A percentile compares a stretch with the other conserved stretches of the same genome.
Evolutionary conservation across 1,284 basidiomycete genomes (phyloP).

Genomic region (Gomphus bonarii): DNA sequence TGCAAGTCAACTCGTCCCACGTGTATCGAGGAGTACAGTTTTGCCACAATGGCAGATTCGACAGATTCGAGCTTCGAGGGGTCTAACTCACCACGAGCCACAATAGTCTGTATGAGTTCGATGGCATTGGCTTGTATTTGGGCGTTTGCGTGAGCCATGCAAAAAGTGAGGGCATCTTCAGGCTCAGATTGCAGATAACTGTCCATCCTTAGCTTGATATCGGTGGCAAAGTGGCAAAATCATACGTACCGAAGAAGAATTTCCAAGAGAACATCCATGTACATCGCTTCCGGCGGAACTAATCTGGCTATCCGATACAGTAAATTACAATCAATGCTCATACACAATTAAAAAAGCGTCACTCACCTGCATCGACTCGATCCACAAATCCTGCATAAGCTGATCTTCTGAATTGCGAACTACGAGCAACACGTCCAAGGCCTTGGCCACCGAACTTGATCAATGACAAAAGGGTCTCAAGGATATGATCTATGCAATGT

Average conservation of each 20-base stretch:
- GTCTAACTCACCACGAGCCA: slow-evolving; percentile 72
- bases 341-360: not conserved
- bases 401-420: slow-evolving; percentile 50
- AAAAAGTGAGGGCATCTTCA: slow-evolving; percentile 29
- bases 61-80: slow-evolving; percentile 46
- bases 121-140: slow-evolving; percentile 65
- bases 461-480: slow-evolving; percentile 71
- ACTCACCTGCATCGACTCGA: slow-evolving; percentile 48
- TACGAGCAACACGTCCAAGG: slow-evolving; percentile 61
- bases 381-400: slow-evolving; percentile 46
- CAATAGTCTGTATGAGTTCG: slow-evolving; percentile 75
- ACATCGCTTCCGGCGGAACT: slow-evolving; percentile 46
- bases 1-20: slow-evolving; percentile 68
- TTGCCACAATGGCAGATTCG: slow-evolving; percentile 63
- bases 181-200: slow-evolving; percentile 76
- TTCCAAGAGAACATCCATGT: slow-evolving; percentile 65
- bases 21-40: slow-evolving; percentile 70
- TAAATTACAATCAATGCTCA: slow-evolving; percentile 8
- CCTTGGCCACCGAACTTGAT: slow-evolving; percentile 84
- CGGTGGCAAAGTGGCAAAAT: not conserved
- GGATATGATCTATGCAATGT: slow-evolving; percentile 54
- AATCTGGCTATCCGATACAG: slow-evolving; percentile 34
- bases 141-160: slow-evolving; percentile 53
- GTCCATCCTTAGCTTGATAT: not conserved
- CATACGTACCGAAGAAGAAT: slow-evolving; percentile 54